Conservation (phyloP, 352 stramenopile species). For the Phytophthora europaea region DNA sequence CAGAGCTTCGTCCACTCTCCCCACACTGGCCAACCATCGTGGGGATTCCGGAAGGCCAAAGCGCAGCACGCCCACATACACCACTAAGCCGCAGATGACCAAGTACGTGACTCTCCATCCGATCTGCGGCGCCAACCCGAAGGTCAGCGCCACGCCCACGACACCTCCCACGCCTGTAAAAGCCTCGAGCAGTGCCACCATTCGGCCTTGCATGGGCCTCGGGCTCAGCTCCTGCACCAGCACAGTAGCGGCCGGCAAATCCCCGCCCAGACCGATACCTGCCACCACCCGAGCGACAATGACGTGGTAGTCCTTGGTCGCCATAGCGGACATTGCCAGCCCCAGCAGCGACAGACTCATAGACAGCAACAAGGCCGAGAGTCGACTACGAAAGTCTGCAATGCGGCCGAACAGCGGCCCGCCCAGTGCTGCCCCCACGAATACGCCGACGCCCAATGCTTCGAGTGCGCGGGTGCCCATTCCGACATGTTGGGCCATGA, state of each 20-base stretch:
- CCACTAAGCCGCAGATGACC: constrained; percentile 18
- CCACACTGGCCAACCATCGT: constrained; percentile 41
- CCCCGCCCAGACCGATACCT: constrained; percentile 42
- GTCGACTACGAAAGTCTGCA: constrained; percentile 36
- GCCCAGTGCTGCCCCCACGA: constrained; percentile 30
- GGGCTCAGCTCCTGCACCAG: constrained; percentile 43
- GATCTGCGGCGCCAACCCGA: constrained; percentile 25
- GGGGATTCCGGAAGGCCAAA: constrained; percentile 44
- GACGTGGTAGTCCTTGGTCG: constrained; percentile 23
- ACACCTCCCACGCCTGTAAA: constrained; percentile 40
- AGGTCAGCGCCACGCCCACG: constrained; percentile 32
- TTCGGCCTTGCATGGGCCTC: constrained; percentile 10
- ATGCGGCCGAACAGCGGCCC: constrained; percentile 35
- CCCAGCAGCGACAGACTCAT: constrained; percentile 36
- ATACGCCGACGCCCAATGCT: constrained; percentile 26
- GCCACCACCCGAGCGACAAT: constrained; percentile 35
- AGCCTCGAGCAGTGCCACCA: constrained; percentile 28
- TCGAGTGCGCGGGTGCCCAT: constrained; percentile 31
- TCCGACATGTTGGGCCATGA: constrained; percentile 29
- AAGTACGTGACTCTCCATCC: constrained; percentile 41
- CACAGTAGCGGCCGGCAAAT: constrained; percentile 34
- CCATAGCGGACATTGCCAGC: constrained; percentile 31
- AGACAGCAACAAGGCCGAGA: constrained; percentile 27
- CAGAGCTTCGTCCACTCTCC: constrained; percentile 22
- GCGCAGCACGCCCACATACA: constrained; percentile 26